A percentile compares a stretch with the other conserved stretches of the same genome.
Conservation (phyloP, 306 rosid genomes). For the Rosa persica region DNA sequence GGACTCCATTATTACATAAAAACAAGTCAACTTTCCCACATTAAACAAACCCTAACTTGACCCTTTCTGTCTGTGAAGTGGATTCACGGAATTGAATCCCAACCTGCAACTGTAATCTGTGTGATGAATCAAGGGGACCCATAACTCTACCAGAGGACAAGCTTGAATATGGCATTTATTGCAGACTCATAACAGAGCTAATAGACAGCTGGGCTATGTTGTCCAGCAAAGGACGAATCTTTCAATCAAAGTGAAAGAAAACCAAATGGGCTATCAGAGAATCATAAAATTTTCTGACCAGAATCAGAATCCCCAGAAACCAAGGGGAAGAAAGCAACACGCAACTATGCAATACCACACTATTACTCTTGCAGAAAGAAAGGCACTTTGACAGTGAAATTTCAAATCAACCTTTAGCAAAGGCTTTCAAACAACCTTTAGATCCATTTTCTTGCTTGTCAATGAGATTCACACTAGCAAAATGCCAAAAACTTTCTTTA, state of each 20-base stretch:
- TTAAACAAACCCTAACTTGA: conserved; percentile 6
- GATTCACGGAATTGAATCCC: conserved; percentile 14
- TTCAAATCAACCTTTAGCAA: conserved; percentile 5
- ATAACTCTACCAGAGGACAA: conserved; percentile 1
- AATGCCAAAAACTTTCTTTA: background rate
- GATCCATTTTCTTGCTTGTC: background rate
- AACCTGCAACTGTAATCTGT: background rate
- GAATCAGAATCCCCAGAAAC: conserved; percentile 13
- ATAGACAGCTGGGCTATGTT: conserved; percentile 38
- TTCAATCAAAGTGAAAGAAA: conserved; percentile 27
- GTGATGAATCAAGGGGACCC: background rate
- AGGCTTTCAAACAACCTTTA: background rate
- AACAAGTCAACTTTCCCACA: conserved; percentile 7
- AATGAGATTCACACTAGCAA: background rate
- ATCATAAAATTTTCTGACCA: conserved; percentile 32
- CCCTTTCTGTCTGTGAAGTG: background rate
- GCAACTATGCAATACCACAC: background rate
- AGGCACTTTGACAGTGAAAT: background rate
- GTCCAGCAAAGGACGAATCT: conserved; percentile 41
- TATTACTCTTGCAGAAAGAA: background rate
- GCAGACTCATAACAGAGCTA: background rate
- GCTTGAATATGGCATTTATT: background rate
- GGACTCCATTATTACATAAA: background rate
- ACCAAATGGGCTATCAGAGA: conserved; percentile 35
- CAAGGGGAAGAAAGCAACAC: background rate